Percentiles rank a stretch among this genome's conserved stretches.
These are phyloP conservation scores for Pyrenophora tritici-repentis DNA, from an alignment of 2,329 filamentous ascomycete species.

Conservation along the genomic window DNA sequence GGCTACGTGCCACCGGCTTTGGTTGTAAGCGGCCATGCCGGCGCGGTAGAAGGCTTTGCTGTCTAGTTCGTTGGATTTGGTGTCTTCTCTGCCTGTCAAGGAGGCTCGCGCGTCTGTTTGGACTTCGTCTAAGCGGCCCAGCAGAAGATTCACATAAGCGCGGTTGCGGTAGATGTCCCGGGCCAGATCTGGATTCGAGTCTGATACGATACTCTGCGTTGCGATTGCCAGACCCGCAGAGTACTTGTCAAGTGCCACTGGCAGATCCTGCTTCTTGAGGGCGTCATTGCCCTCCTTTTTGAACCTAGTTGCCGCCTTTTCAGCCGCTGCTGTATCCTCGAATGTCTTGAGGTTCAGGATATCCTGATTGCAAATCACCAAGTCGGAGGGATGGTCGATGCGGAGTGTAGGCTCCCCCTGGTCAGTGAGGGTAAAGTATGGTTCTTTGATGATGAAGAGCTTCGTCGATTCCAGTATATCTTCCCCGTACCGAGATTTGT, in stretches of 20 bases:
- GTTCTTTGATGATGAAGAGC: conserved; percentile 59
- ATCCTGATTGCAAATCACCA: conserved; percentile 47
- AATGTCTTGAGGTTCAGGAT: conserved; percentile 31
- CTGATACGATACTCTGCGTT: conserved; percentile 16
- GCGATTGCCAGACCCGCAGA: conserved; percentile 37
- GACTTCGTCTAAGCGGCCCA: conserved; percentile 38
- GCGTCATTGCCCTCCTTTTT: conserved; percentile 45
- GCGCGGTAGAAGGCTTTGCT: conserved; percentile 56
- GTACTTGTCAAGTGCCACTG: conserved; percentile 42
- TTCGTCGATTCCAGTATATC: conserved; percentile 44
- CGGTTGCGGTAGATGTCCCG: conserved; percentile 46
- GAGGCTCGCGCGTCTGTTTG: conserved; percentile 38
- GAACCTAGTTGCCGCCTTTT: conserved; percentile 35
- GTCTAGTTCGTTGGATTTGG: conserved; percentile 32
- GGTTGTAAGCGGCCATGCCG: conserved; percentile 52
- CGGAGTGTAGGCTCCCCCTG: conserved; percentile 53
- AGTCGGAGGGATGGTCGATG: conserved; percentile 60
- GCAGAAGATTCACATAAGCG: conserved; percentile 39
- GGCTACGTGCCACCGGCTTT: conserved; percentile 48
- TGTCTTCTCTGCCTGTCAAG: conserved; percentile 30
- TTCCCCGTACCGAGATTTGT: conserved; percentile 33
- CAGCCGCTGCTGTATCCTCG: conserved; percentile 36
- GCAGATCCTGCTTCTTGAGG: conserved; percentile 45
- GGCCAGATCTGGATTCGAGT: conserved; percentile 25
- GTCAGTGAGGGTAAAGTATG: conserved; percentile 55